Percentiles rank a stretch among this genome's conserved stretches.
These are phyloP conservation scores for Aspergillus japonicus DNA, from an alignment of 2,329 filamentous ascomycete genomes.

Conservation along the genomic window DNA sequence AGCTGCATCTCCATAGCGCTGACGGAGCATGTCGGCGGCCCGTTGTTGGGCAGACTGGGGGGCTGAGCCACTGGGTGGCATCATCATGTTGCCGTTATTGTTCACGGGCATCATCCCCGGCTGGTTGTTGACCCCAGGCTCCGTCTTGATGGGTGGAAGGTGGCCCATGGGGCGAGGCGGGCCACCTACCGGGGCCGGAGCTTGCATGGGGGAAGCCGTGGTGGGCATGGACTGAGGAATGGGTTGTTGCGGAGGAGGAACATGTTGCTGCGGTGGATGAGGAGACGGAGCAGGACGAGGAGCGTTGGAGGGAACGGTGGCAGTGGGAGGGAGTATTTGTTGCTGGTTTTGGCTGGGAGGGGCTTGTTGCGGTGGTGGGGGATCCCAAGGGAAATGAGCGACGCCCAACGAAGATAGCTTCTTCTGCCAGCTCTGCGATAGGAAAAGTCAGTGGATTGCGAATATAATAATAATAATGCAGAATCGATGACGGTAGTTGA, in stretches of 20 bases:
- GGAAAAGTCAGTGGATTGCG: conserved; percentile 9
- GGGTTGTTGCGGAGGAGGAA: conserved; percentile 38
- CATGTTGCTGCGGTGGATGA: conserved; percentile 35
- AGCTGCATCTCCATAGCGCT: conserved; percentile 46
- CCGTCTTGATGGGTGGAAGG: conserved; percentile 52
- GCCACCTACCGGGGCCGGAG: conserved; percentile 19
- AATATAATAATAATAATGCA: too few relatives aligned
- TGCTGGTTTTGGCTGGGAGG: conserved; percentile 42
- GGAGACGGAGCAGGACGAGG: conserved; percentile 35
- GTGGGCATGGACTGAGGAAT: conserved; percentile 34
- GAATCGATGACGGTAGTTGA: neutral
- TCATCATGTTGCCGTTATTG: conserved; percentile 31
- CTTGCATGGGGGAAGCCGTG: conserved; percentile 26
- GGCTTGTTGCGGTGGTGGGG: conserved; percentile 64
- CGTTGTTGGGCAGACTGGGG: conserved; percentile 55
- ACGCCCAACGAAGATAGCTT: conserved; percentile 83
- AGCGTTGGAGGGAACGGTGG: conserved; percentile 47
- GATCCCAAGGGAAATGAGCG: conserved; percentile 93
- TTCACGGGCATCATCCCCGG: conserved; percentile 35
- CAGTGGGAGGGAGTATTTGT: conserved; percentile 38
- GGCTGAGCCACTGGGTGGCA: conserved; percentile 38
- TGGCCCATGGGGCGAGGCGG: conserved; percentile 30
- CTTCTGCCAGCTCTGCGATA: conserved; percentile 79
- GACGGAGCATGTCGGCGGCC: conserved; percentile 52
- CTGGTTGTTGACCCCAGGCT: conserved; percentile 47